These are phyloP conservation scores for Xanthoconium separans DNA, from an alignment of 1,284 basidiomycete species.

Conservation along the genomic window DNA sequence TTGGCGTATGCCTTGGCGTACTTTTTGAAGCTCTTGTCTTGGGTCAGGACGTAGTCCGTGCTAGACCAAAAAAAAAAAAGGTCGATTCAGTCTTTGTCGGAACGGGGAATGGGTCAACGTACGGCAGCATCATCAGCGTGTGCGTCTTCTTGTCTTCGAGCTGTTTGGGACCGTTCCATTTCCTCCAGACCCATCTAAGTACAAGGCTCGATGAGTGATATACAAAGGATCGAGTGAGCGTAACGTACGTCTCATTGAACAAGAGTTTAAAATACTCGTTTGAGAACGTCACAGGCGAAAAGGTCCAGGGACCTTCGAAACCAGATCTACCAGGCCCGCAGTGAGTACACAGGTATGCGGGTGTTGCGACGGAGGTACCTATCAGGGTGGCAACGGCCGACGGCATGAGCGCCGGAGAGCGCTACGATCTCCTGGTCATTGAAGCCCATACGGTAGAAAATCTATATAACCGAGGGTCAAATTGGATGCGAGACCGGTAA, in stretches of 20 bases:
- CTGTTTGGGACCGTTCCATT: conserved; percentile 93
- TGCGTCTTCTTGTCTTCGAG: conserved; percentile 89
- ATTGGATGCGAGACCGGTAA: neutral
- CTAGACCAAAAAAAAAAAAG: conserved; percentile 34
- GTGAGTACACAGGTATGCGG: neutral
- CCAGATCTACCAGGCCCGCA: conserved; percentile 59
- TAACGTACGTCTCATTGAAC: conserved; percentile 79
- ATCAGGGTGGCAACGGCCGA: conserved; percentile 89
- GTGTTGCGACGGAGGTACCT: conserved; percentile 39
- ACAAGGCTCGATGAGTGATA: neutral
- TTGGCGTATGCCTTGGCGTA: conserved; percentile 82
- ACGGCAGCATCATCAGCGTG: conserved; percentile 95
- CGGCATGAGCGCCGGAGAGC: conserved; percentile 90
- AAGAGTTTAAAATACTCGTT: conserved; percentile 92
- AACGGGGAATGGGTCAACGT: conserved; percentile 1
- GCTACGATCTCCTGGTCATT: conserved; percentile 98
- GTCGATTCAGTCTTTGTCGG: conserved; percentile 1
- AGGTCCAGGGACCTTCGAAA: conserved; percentile 90
- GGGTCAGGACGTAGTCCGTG: conserved; percentile 79
- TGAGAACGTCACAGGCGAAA: conserved; percentile 83
- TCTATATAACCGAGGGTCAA: conserved; percentile 38
- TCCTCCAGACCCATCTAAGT: conserved; percentile 82
- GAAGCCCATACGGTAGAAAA: conserved; percentile 96
- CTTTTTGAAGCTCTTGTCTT: conserved; percentile 90
- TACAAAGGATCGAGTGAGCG: neutral